Evolutionary conservation across 1,139 yeast genomes (phyloP), one percentile per base, ranked within the genome.

Genomic region (Trichomonascaceae sp.): DNA sequence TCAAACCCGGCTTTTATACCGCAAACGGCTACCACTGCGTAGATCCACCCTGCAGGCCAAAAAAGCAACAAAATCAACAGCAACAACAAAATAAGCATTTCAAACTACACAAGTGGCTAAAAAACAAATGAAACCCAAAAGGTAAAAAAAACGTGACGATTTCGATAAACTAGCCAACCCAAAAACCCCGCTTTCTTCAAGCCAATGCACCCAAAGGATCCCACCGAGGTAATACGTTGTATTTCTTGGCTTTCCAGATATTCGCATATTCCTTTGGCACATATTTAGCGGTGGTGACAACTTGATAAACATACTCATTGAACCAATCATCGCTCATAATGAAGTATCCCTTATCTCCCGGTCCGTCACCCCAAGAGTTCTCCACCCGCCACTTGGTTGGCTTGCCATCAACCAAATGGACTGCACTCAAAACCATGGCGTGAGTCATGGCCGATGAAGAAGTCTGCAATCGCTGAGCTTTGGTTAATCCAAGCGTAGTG

Each of bases 361-460:
- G 77, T 24, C 70, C 79, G 49, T 75, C 78, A 53, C 87, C 87
- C 87, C 87, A 83, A 2, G 87, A 82, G 68, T 83, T 83, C 68
- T 82, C 84, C 55, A 83, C 83, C 69, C 82, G 80, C 87, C 87
- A 83, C 68, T 86, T 77, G 19, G 80, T 72, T 1, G 87, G 87
- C 52, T 70, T 68, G 43, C 77, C 78, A 55, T 73, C 74, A 24
- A 71, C 70, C 17, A 69, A 66, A 66, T 83, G 85, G 52, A 83
- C 88, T 15, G 83, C 87, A 30, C 85, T 73, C 61, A 88, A 80
- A 18, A 83, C 78, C 96, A 88, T 87, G 43, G 96, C 88, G 62
- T 83, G 87, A 27, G 84, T 82, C 85, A 83, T 81, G 57, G 74
- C 75, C 2, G 85, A 81, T 1, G 85, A 78, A 2, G 83, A 84